Conservation (phyloP, 441 rosid genomes). For the Dalechampia spathulata region DNA sequence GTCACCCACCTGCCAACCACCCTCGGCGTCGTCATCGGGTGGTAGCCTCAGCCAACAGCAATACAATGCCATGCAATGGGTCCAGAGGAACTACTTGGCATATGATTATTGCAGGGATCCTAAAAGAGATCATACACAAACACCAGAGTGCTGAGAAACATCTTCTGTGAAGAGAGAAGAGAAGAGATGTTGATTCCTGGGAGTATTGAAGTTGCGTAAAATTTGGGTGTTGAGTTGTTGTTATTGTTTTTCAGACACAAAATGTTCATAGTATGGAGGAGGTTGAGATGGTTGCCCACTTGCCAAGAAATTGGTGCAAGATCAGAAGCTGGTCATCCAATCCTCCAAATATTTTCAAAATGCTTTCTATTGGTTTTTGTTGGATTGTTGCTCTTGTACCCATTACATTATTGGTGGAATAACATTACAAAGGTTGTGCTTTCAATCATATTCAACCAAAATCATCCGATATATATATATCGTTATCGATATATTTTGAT, state of each 20-base stretch:
- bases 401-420: neutral
- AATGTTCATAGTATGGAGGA: no score
- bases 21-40: conserved; percentile 55
- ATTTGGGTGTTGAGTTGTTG: no score
- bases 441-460: neutral
- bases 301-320: conserved; percentile 22
- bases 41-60: conserved; percentile 61
- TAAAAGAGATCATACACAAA: conserved; percentile 65
- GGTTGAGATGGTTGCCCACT: conserved; percentile 38
- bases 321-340: conserved; percentile 35
- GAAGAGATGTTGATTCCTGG: no score
- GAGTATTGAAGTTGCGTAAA: no score
- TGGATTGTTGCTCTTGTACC: conserved; percentile 6
- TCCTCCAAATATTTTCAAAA: conserved; percentile 16
- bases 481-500: no score
- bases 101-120: conserved; percentile 74
- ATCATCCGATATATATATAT: no score
- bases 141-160: conserved; percentile 53
- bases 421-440: neutral
- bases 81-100: conserved; percentile 54
- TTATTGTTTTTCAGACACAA: no score
- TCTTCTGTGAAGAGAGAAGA: neutral
- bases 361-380: neutral
- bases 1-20: conserved; percentile 43
- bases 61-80: conserved; percentile 66